Conservation (phyloP, 2,329 filamentous ascomycete species). For the Neonectria magnoliae region DNA sequence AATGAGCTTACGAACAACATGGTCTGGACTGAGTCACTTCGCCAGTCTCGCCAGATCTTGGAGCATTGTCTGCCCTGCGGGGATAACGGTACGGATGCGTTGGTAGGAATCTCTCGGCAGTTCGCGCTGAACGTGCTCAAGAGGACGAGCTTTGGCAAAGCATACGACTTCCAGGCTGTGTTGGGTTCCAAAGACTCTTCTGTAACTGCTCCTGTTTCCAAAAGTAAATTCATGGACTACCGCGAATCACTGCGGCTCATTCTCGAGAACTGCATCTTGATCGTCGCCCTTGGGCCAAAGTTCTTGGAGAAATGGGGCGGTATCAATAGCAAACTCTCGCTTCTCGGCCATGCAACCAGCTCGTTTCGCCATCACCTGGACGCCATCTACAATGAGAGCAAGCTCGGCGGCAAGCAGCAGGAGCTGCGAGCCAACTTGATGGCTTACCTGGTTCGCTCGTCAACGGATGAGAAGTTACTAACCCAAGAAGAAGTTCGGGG, state of each 20-base stretch:
- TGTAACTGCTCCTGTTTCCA: not conserved
- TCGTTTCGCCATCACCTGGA: not conserved
- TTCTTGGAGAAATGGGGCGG: not conserved
- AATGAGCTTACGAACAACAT: not conserved
- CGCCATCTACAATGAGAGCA: not conserved
- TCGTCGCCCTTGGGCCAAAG: not conserved
- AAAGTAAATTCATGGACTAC: not conserved
- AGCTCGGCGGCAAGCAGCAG: not conserved
- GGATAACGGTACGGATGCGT: not conserved
- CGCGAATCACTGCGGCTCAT: not conserved
- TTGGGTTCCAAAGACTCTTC: not conserved
- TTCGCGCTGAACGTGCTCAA: not conserved
- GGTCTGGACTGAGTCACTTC: not conserved
- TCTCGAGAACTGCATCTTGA: not conserved
- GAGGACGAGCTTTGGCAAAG: not conserved
- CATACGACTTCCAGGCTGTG: not conserved
- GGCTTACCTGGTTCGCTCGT: not conserved
- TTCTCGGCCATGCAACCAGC: not conserved
- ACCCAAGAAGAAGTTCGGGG: not conserved
- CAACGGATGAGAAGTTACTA: not conserved
- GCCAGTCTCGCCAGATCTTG: not conserved
- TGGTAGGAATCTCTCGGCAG: not conserved
- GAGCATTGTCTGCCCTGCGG: not conserved
- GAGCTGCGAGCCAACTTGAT: not conserved
- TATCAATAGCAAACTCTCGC: not conserved